Percentiles rank a stretch among this genome's conserved stretches.
Evolutionary conservation across 2,329 filamentous ascomycete species (phyloP).

Genomic region (Chlorencoelia australis): DNA sequence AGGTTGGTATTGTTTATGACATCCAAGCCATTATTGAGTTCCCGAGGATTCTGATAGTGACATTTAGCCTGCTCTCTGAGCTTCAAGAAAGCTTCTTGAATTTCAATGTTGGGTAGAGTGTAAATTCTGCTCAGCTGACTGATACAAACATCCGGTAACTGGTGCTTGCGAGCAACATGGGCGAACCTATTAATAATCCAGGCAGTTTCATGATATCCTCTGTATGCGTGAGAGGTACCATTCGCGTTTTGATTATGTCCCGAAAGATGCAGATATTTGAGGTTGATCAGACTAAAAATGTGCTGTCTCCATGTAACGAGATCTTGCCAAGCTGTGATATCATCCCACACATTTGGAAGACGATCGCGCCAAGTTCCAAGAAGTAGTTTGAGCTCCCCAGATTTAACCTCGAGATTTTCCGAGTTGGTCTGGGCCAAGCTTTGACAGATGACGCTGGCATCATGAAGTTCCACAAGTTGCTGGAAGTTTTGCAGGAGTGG

Average conservation of each 20-base stretch:
- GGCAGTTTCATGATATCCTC: constrained; percentile 95
- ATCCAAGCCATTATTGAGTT: constrained; percentile 85
- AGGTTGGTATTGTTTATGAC: constrained; percentile 99
- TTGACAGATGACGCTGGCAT: constrained; percentile 91
- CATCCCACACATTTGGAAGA: constrained; percentile 95
- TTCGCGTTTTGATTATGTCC: constrained; percentile 71
- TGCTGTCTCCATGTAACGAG: constrained; percentile 99
- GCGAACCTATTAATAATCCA: constrained; percentile 99
- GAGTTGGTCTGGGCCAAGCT: constrained; percentile 80
- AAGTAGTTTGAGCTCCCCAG: constrained; percentile 86
- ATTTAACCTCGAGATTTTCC: constrained; percentile 83
- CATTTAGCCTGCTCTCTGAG: constrained; percentile 97
- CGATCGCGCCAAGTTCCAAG: constrained; percentile 93
- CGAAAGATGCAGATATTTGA: constrained; percentile 79
- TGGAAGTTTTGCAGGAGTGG: constrained; percentile 96
- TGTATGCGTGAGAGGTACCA: constrained; percentile 89
- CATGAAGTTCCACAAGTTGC: constrained; percentile 91
- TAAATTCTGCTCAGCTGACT: constrained; percentile 96
- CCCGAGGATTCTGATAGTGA: constrained; percentile 91
- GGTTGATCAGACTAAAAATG: constrained; percentile 96
- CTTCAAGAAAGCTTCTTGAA: constrained; percentile 97
- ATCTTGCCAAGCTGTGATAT: constrained; percentile 99
- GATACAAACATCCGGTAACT: constrained; percentile 93
- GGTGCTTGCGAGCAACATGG: constrained; percentile 94
- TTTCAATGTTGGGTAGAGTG: constrained; percentile 97